A percentile compares a stretch with the other conserved stretches of the same genome.
Evolutionary conservation across 2,329 filamentous ascomycete genomes (phyloP).

Genomic region (Blastomyces emzantsi): DNA sequence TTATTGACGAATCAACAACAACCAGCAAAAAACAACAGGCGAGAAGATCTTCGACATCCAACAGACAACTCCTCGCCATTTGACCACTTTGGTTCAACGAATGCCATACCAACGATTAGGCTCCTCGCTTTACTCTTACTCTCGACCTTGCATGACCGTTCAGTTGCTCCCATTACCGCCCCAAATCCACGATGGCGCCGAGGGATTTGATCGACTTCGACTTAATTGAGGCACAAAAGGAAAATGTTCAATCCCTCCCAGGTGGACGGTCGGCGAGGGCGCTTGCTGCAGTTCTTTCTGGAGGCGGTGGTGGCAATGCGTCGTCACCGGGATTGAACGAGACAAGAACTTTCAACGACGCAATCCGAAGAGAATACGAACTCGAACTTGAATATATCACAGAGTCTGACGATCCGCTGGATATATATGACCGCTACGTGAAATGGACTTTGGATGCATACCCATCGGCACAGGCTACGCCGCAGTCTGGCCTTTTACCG

Average conservation of each 20-base stretch:
- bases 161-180: background rate
- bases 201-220: constrained; percentile 58
- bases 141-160: background rate
- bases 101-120: background rate
- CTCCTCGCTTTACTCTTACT: too few relatives aligned
- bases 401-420: constrained; percentile 90
- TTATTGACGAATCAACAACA: background rate
- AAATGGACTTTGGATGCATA: constrained; percentile 96
- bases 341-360: constrained; percentile 68
- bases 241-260: constrained; percentile 92
- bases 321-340: constrained; percentile 58
- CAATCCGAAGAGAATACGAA: constrained; percentile 75
- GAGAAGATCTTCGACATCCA: background rate
- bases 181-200: constrained; percentile 29
- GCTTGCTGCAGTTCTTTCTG: constrained; percentile 64
- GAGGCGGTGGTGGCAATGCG: constrained; percentile 41
- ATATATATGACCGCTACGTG: constrained; percentile 92
- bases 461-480: constrained; percentile 83
- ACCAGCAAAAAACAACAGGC: background rate
- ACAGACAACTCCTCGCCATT: background rate
- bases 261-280: constrained; percentile 83
- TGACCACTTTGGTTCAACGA: background rate
- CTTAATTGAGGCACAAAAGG: constrained; percentile 91
- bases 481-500: constrained; percentile 79
- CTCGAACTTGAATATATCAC: constrained; percentile 66